Evolutionary conservation across 1,139 yeast genomes (phyloP).

Genomic region (Protomyces lactucae-debilis): DNA sequence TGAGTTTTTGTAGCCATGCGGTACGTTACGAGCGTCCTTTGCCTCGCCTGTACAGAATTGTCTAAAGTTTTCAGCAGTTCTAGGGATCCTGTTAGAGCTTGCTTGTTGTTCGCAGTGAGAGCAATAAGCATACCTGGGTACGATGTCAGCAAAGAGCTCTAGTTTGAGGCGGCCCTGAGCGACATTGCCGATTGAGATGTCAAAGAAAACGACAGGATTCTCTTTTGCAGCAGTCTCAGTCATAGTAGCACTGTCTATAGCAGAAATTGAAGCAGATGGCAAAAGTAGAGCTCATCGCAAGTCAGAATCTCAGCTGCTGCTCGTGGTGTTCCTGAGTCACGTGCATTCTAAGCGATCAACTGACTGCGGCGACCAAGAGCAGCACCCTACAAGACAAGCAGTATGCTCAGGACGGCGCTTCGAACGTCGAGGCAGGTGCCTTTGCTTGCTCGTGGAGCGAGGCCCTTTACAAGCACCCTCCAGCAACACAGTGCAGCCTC

Average conservation of each 20-base stretch:
- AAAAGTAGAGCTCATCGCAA: no score
- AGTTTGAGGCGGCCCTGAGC: slow-evolving; percentile 47
- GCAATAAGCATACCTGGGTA: slow-evolving; percentile 40
- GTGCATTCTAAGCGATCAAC: no score
- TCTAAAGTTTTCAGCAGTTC: slow-evolving; percentile 51
- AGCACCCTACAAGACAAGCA: not conserved
- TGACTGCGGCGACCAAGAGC: not conserved
- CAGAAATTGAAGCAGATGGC: no score
- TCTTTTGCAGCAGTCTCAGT: not conserved
- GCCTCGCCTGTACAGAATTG: slow-evolving; percentile 56
- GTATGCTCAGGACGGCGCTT: not conserved
- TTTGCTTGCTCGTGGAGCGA: not conserved
- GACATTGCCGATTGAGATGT: slow-evolving; percentile 34
- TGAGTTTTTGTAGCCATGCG: slow-evolving; percentile 71
- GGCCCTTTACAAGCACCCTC: not conserved
- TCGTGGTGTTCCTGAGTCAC: no score
- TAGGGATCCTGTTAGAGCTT: not conserved
- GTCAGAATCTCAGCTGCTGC: no score
- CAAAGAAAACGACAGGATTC: slow-evolving; percentile 10
- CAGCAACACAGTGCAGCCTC: slow-evolving; percentile 14
- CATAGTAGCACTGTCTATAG: not conserved
- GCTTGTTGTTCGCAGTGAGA: slow-evolving; percentile 29
- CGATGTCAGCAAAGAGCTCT: slow-evolving; percentile 43
- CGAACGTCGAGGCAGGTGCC: not conserved
- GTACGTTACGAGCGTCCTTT: slow-evolving; percentile 40